These are phyloP conservation scores for Sporothrix inflata DNA, from an alignment of 2,329 filamentous ascomycete genomes.

Conservation along the genomic window DNA sequence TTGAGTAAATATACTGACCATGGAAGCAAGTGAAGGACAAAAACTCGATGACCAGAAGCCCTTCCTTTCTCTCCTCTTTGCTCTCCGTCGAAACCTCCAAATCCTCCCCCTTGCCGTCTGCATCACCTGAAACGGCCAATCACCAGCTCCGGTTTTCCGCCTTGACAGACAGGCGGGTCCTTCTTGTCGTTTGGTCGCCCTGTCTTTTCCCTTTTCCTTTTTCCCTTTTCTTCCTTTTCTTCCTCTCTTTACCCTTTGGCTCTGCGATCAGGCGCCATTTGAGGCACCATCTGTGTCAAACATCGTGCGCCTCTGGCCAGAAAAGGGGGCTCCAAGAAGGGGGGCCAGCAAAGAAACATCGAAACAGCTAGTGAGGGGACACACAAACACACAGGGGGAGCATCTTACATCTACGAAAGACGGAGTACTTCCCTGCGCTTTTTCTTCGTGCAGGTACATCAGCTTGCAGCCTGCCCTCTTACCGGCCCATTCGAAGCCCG, in stretches of 20 bases:
- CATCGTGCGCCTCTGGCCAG: constrained; percentile 4
- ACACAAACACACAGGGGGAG: background rate
- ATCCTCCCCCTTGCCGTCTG: constrained; percentile 1
- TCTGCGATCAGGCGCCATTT: constrained; percentile 30
- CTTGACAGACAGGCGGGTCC: constrained; percentile 25
- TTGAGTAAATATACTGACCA: too few relatives aligned
- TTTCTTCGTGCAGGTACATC: background rate
- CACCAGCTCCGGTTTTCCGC: constrained; percentile 36
- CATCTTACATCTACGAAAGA: background rate
- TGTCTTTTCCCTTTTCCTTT: background rate
- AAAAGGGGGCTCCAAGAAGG: constrained; percentile 18
- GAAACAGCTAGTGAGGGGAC: constrained; percentile 15
- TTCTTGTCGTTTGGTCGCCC: background rate
- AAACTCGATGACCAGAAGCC: background rate
- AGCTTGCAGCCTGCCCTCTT: background rate
- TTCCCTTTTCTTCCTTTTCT: background rate
- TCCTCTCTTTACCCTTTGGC: background rate
- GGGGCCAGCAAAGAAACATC: constrained; percentile 22
- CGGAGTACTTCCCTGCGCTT: background rate
- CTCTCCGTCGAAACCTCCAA: background rate
- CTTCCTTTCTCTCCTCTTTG: background rate
- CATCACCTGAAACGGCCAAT: constrained; percentile 35
- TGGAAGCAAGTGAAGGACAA: background rate
- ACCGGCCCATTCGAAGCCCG: constrained; percentile 30
- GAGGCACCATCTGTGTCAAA: constrained; percentile 33